Evolutionary conservation across 768 basidiomycete species (phyloP).

Genomic region (Termitomyces sp.): DNA sequence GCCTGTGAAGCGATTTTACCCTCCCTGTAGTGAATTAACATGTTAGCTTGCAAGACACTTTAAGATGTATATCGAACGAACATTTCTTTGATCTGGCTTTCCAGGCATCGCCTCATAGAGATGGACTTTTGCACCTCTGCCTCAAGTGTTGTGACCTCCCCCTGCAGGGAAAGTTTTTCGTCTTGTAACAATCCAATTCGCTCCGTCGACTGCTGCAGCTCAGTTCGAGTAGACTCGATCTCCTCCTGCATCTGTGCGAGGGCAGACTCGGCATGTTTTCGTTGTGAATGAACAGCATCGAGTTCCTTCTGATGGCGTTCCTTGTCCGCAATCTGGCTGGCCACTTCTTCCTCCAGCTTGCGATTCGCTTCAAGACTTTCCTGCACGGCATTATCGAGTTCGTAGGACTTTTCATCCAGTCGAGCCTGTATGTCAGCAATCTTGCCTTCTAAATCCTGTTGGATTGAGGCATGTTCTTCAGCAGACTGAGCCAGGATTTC

Average conservation of each 20-base stretch:
- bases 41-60: not conserved
- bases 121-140: slow-evolving; percentile 62
- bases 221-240: slow-evolving; percentile 28
- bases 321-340: slow-evolving; percentile 27
- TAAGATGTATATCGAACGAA: slow-evolving; percentile 21
- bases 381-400: slow-evolving; percentile 32
- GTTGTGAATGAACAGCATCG: slow-evolving; percentile 20
- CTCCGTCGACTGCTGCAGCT: slow-evolving; percentile 34
- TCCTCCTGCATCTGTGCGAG: slow-evolving; percentile 31
- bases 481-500: slow-evolving; percentile 20
- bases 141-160: slow-evolving; percentile 51
- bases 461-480: slow-evolving; percentile 21
- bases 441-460: slow-evolving; percentile 28
- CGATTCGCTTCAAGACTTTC: slow-evolving; percentile 32
- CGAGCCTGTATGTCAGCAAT: slow-evolving; percentile 28
- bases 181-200: slow-evolving; percentile 35
- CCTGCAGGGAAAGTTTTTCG: slow-evolving; percentile 49
- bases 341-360: slow-evolving; percentile 34
- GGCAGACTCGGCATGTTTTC: slow-evolving; percentile 26
- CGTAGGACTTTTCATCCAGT: slow-evolving; percentile 28
- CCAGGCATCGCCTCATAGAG: slow-evolving; percentile 57
- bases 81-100: slow-evolving; percentile 63
- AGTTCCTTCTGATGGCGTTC: slow-evolving; percentile 28
- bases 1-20: slow-evolving; percentile 32
- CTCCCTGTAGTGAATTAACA: slow-evolving; percentile 35